Evolutionary conservation across 2,329 filamentous ascomycete species (phyloP).

Genomic region (Alternaria sp.): DNA sequence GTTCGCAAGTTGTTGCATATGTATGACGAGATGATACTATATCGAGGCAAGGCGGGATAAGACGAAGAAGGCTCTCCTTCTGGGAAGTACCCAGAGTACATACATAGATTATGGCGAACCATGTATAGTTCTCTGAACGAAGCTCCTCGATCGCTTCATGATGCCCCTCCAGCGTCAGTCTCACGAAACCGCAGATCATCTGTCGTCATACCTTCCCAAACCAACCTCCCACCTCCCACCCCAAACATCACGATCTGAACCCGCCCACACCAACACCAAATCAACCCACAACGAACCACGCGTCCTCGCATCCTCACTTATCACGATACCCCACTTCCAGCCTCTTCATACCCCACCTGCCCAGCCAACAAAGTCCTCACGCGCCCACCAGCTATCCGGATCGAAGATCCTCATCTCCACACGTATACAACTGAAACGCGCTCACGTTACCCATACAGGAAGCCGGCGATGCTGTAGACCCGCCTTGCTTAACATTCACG

Average conservation of each 20-base stretch:
- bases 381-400: background rate
- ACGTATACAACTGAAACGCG: background rate
- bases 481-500: background rate
- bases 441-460: slow-evolving; percentile 1
- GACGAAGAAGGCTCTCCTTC: background rate
- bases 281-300: background rate
- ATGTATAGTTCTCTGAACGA: background rate
- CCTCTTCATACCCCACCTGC: background rate
- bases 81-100: background rate
- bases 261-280: background rate
- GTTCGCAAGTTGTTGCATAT: background rate
- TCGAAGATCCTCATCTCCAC: slow-evolving; percentile 7
- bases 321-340: slow-evolving; percentile 2
- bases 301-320: background rate
- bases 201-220: slow-evolving; percentile 11
- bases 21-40: background rate
- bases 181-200: slow-evolving; percentile 4
- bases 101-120: background rate
- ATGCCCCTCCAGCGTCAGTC: background rate
- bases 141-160: background rate
- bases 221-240: background rate
- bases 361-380: slow-evolving; percentile 1
- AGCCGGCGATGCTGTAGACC: background rate
- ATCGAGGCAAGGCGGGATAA: too few species aligned
- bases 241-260: slow-evolving; percentile 1